Conservation (phyloP, 805 yeast species). For the Candida stauntonica region DNA sequence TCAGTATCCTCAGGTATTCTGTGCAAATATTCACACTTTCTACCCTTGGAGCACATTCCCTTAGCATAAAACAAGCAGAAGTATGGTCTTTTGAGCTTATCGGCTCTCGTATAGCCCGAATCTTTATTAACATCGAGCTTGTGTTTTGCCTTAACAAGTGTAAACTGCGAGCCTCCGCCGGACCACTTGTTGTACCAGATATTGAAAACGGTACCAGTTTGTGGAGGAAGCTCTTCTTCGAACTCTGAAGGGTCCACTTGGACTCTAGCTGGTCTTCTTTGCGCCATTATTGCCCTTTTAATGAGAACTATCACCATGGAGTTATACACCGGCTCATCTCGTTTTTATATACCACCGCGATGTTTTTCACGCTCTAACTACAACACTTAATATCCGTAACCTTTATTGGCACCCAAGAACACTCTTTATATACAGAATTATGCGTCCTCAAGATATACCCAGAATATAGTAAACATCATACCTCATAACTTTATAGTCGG, state of each 20-base stretch:
- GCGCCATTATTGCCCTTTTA: not conserved
- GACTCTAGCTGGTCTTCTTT: constrained; percentile 54
- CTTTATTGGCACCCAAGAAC: too few species aligned
- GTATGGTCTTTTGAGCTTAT: constrained; percentile 38
- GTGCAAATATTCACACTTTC: constrained; percentile 72
- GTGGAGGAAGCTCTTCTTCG: constrained; percentile 64
- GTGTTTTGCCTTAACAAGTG: constrained; percentile 48
- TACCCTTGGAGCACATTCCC: constrained; percentile 81
- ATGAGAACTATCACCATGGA: too few species aligned
- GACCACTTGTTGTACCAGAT: constrained; percentile 91
- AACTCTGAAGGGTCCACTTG: constrained; percentile 64
- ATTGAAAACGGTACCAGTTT: constrained; percentile 76
- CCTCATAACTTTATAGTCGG: too few species aligned
- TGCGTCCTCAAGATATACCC: not conserved
- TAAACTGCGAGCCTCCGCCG: constrained; percentile 39
- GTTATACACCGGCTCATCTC: too few species aligned
- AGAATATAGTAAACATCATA: too few species aligned
- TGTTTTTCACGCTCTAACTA: too few species aligned
- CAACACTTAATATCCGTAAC: too few species aligned
- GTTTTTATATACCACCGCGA: too few species aligned
- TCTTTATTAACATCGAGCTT: constrained; percentile 59
- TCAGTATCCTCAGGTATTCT: constrained; percentile 66
- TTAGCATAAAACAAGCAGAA: constrained; percentile 85
- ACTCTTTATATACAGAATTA: not conserved
- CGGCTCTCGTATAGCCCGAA: constrained; percentile 73